Base-by-base conservation (phyloP, 495 filamentous ascomycete species). In the Penicillium taxi region DNA sequence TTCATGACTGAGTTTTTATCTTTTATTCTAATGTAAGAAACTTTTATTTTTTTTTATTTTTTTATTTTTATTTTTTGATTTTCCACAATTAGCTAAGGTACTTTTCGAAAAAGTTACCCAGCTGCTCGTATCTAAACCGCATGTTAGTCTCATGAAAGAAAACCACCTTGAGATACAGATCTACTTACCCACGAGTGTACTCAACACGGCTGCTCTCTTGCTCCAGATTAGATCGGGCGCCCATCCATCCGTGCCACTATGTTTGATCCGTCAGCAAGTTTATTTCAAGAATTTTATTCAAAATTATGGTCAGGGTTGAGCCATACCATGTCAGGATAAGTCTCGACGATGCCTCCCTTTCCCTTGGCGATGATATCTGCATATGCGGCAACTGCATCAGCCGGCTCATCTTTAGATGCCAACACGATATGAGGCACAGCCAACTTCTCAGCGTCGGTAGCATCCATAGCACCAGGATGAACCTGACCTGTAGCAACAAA, bases 221-320 rank as follows among this genome's bases (percentile, higher is more conserved):
- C 19, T 61, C 58, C 8, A 80, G 43, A n/a, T 76, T 53, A 0
- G 75, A 72, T 23, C 75, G 59, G 0, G 76, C 72, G 2, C 73
- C 71, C 77, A 80, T 80, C 73, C 75, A 80, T 12, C 76, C 77
- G 43, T 80, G 77, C 54, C 61, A 63, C 33, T 35, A 15, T 35
- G 21, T 4, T 24, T 23, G 11, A n/a, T 25, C 13, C 6, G 15
- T 35, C 26, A 35, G 20, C 22, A 23, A 15, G 18, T 9, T 5
- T 17, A 17, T 6, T 12, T 34, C 18, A 21, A 3, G 5, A 6
- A 0, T n/a, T 6, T 22, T n/a, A n/a, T n/a, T n/a, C n/a, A n/a
- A 6, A 18, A 14, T 12, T 5, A 0, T 18, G 12, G 13, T 6
- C 7, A 2, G 16, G 6, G 22, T 13, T 8, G 8, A 17, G 9